These are phyloP conservation scores for Breviolum minutum DNA, from an alignment of 73 alveolate genomes.

Conservation along the genomic window DNA sequence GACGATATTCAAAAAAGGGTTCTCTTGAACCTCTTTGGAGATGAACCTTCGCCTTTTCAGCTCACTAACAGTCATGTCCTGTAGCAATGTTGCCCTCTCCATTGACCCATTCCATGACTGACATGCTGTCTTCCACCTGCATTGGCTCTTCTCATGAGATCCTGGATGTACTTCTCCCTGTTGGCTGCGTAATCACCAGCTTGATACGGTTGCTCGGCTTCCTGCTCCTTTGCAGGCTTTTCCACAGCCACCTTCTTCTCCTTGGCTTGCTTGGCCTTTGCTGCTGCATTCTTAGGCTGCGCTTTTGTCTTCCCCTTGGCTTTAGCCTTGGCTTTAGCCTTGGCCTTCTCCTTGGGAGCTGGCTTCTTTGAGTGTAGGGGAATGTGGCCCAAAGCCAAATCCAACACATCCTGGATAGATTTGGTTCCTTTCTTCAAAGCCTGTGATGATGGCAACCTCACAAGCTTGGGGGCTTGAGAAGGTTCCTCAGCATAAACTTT, in stretches of 20 bases:
- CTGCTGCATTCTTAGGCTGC: not conserved
- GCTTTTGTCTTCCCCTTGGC: too few species aligned
- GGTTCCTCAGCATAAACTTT: too few species aligned
- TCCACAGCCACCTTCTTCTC: not conserved
- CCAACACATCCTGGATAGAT: not conserved
- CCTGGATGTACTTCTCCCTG: not conserved
- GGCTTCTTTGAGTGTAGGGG: not conserved
- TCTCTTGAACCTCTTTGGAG: not conserved
- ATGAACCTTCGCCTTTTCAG: not conserved
- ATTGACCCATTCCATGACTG: not conserved
- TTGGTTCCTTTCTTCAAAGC: not conserved
- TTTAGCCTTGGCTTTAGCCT: too few species aligned
- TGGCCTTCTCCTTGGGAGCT: too few species aligned
- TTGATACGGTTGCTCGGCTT: not conserved
- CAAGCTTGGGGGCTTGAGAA: too few species aligned
- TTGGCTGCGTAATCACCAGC: not conserved
- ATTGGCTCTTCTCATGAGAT: not conserved
- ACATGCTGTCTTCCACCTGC: not conserved
- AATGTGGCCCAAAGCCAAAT: not conserved
- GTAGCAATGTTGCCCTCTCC: not conserved
- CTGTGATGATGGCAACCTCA: too few species aligned
- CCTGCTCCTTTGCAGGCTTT: not conserved
- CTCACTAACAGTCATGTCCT: not conserved
- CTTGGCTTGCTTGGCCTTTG: not conserved
- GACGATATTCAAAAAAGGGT: not conserved